These are phyloP conservation scores for Platanthera zijinensis DNA, from an alignment of 106 monocot species.

Conservation along the genomic window DNA sequence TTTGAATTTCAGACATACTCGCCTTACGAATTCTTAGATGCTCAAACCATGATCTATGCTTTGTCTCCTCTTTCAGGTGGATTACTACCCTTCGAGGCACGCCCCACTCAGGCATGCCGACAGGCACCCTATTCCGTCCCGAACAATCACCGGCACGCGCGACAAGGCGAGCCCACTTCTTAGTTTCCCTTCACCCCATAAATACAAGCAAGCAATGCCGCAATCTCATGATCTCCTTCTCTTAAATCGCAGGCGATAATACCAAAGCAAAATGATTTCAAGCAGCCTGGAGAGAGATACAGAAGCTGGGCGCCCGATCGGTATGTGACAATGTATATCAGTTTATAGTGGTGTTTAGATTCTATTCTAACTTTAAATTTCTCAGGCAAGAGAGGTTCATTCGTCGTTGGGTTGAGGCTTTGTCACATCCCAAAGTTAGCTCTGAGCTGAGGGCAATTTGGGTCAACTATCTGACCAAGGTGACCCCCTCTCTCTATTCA, in stretches of 20 bases:
- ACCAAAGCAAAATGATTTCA: constrained; percentile 61
- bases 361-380: not conserved
- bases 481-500: not conserved
- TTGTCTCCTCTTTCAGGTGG: constrained; percentile 25
- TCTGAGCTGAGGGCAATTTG: constrained; percentile 63
- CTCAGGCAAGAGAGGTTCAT: constrained; percentile 73
- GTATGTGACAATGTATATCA: constrained; percentile 12
- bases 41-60: not conserved
- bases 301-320: constrained; percentile 67
- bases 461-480: constrained; percentile 53
- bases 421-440: constrained; percentile 71
- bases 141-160: constrained; percentile 37
- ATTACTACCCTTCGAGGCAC: constrained; percentile 69
- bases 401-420: constrained; percentile 41
- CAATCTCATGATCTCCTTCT: too few relatives aligned
- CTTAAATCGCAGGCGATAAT: constrained; percentile 22
- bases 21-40: not conserved
- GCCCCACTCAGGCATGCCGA: constrained; percentile 37
- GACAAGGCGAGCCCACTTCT: constrained; percentile 40
- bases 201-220: not conserved
- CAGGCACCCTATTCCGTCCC: constrained; percentile 32
- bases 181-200: not conserved
- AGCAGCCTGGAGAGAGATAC: constrained; percentile 82
- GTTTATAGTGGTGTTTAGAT: not conserved
- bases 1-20: too few relatives aligned